Percentiles rank a stretch among this genome's conserved stretches.
These are phyloP conservation scores for Kazachstania taianensis DNA, from an alignment of 805 yeast species.

Conservation along the genomic window DNA sequence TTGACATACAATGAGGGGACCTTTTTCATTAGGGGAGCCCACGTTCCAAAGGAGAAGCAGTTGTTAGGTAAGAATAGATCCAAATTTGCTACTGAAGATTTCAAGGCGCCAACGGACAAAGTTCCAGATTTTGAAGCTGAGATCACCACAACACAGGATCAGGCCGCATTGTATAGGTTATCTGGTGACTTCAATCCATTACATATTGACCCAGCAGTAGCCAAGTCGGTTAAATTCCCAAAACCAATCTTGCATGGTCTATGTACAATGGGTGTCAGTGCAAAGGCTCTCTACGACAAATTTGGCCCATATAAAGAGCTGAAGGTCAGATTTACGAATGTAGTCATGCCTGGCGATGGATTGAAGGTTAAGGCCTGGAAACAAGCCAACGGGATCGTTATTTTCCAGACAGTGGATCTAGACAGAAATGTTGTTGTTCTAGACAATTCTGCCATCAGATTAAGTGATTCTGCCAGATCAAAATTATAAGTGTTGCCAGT, in stretches of 20 bases:
- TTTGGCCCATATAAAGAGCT: conserved; percentile 76
- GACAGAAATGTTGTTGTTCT: conserved; percentile 74
- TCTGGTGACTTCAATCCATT: conserved; percentile 93
- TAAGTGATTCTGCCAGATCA: conserved; percentile 26
- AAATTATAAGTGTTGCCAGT: conserved; percentile 21
- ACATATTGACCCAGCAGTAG: conserved; percentile 88
- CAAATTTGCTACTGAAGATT: conserved; percentile 51
- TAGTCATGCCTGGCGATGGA: conserved; percentile 92
- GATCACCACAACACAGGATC: conserved; percentile 53
- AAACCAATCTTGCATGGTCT: conserved; percentile 89
- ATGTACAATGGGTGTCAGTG: conserved; percentile 75
- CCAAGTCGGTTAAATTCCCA: conserved; percentile 76
- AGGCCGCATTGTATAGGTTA: conserved; percentile 82
- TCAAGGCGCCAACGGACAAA: conserved; percentile 47
- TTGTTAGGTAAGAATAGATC: conserved; percentile 38
- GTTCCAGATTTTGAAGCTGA: conserved; percentile 58
- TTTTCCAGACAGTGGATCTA: conserved; percentile 73
- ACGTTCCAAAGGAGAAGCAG: conserved; percentile 45
- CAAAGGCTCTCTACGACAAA: conserved; percentile 65
- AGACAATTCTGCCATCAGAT: conserved; percentile 76
- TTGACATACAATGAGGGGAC: conserved; percentile 77
- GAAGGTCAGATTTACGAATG: conserved; percentile 83
- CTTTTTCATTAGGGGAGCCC: conserved; percentile 65
- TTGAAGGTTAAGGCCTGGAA: conserved; percentile 80
- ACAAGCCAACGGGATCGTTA: conserved; percentile 48